Evolutionary conservation across 2,329 filamentous ascomycete species (phyloP).

Genomic region (Fusarium sp.): DNA sequence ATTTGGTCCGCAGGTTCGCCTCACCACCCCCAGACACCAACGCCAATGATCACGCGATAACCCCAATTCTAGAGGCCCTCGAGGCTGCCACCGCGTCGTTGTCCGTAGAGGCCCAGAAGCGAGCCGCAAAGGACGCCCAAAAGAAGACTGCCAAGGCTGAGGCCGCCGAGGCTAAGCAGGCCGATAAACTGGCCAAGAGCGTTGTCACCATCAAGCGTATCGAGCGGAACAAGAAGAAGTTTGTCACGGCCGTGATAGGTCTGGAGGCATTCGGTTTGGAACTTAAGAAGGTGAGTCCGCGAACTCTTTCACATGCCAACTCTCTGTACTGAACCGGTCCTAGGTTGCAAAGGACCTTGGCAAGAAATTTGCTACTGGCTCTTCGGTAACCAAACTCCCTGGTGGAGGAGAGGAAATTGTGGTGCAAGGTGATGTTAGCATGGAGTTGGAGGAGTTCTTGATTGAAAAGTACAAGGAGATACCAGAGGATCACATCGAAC

Average conservation of each 20-base stretch:
- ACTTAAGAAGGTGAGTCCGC: constrained; percentile 78
- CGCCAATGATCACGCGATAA: constrained; percentile 14
- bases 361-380: constrained; percentile 98
- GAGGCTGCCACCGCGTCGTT: constrained; percentile 87
- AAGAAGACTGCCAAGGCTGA: constrained; percentile 98
- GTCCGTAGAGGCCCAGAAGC: constrained; percentile 91
- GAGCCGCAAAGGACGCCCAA: constrained; percentile 93
- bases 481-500: constrained; percentile 94
- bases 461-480: constrained; percentile 89
- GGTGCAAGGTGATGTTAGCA: constrained; percentile 95
- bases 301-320: neutral
- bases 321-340: constrained; percentile 22
- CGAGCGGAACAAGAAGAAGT: constrained; percentile 98
- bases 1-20: constrained; percentile 87
- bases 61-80: constrained; percentile 72
- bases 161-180: constrained; percentile 84
- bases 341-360: constrained; percentile 91
- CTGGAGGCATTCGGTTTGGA: constrained; percentile 92
- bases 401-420: constrained; percentile 95
- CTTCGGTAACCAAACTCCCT: constrained; percentile 89
- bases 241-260: constrained; percentile 90
- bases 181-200: constrained; percentile 83
- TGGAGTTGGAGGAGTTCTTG: constrained; percentile 93
- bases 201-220: constrained; percentile 95
- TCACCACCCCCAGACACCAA: neutral